Evolutionary conservation across 768 basidiomycete genomes (phyloP), one percentile per base, ranked within the genome.

Genomic region (Strobilomyces dryophilus): DNA sequence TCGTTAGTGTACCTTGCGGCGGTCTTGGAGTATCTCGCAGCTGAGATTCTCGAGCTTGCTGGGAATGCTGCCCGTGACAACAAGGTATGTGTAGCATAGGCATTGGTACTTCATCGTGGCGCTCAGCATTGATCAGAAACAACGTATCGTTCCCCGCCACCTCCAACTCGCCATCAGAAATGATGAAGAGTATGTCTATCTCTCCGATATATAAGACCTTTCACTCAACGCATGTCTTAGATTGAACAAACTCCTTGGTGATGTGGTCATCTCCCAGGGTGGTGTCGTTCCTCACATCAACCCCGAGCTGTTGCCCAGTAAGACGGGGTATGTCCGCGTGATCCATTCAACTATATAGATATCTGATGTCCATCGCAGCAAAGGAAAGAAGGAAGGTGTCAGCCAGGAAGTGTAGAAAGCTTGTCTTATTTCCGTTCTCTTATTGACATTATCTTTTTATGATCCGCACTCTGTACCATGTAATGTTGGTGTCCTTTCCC

Each of bases 81-180:
- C 63, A 69, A 69, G 67, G 69, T 67, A 20, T 44, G 58, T 35
- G 14, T 47, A 20, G 17, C 0, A 9, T 9, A 14, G 11, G 8
- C 14, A 32, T 41, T 24, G 24, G n/a, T 3, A 7, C 14, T 24
- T 6, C 15, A 20, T 35, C 12, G n/a, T 32, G 26, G 0, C 1
- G 1, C 21, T 62, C 21, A 51, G 40, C 20, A 2, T 11, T 12
- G 0, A 34, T 35, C 32, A 90, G 80, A 89, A 94, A 77, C 86
- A 89, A 61, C 92, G 93, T 86, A 94, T 95, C 62, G 89, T 94
- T 21, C 93, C 92, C 50, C 85, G 93, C 64, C 93, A 95, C 73
- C 72, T 95, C 45, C 93, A 95, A 66, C 83, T 95, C 50, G 92
- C 93, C 59, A 92, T 95, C 72, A 82, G 92, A 61, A 92, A 93